phyloP scores from a whole-genome alignment of 2,329 filamentous ascomycete species.

The Incumbomyces lentus region DNA sequence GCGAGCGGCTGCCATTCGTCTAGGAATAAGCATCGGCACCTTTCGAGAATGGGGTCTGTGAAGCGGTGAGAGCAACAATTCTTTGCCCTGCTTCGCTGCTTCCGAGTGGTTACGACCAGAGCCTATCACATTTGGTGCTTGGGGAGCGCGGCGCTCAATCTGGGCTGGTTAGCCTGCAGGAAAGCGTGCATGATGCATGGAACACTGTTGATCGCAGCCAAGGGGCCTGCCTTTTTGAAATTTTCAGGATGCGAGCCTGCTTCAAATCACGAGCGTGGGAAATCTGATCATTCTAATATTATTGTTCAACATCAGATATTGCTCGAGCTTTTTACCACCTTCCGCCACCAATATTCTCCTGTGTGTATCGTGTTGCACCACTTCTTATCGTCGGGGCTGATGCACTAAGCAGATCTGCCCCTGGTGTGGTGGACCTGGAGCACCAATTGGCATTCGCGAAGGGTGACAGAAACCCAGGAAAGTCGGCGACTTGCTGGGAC shows the following conservation, averaged over 20 bases:
- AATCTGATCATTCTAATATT: background rate
- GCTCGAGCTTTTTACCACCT: background rate
- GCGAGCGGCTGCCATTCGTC: conserved; percentile 7
- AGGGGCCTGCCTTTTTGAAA: background rate
- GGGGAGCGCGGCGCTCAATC: conserved; percentile 1
- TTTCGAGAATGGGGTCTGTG: background rate
- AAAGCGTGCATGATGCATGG: conserved; percentile 7
- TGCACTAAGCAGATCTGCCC: background rate
- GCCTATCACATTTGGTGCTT: conserved; percentile 1
- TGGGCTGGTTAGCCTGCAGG: conserved; percentile 7
- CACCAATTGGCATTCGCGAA: background rate
- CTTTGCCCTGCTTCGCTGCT: conserved; percentile 6
- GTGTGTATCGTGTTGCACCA: no score
- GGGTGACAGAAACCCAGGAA: background rate
- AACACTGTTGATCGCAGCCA: conserved; percentile 2
- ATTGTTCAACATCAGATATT: conserved; percentile 1
- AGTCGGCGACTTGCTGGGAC: background rate
- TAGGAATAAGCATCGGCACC: conserved; percentile 1
- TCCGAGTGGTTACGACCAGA: background rate
- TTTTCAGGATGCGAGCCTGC: conserved; percentile 4
- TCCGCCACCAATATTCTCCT: background rate
- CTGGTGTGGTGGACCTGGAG: no score
- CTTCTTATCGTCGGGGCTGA: background rate
- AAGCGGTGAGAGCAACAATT: conserved; percentile 7
- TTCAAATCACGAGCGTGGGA: conserved; percentile 1